These are phyloP conservation scores for Apostasia shenzhenica DNA, from an alignment of 106 monocot species.

Conservation along the genomic window DNA sequence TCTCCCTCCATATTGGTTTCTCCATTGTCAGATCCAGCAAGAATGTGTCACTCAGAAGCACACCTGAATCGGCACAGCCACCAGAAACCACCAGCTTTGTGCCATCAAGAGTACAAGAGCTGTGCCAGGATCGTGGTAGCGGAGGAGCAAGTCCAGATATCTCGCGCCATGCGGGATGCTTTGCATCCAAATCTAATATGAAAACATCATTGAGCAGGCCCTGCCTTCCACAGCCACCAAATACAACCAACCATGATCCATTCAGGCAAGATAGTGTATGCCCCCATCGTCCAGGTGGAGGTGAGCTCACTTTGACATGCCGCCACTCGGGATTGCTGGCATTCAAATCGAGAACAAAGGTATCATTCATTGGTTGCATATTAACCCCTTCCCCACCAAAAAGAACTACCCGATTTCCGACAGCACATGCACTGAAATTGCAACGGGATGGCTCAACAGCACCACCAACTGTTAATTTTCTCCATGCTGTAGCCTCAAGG, in stretches of 20 bases:
- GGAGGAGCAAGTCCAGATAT: conserved; percentile 75
- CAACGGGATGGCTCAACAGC: conserved; percentile 93
- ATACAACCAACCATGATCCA: conserved; percentile 88
- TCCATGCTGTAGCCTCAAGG: conserved; percentile 87
- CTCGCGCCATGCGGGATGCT: conserved; percentile 88
- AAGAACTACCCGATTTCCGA: conserved; percentile 85
- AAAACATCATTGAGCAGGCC: conserved; percentile 95
- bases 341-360: conserved; percentile 86
- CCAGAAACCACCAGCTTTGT: conserved; percentile 92
- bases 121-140: conserved; percentile 90
- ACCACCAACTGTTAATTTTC: conserved; percentile 77
- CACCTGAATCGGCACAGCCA: conserved; percentile 94
- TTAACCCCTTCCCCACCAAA: conserved; percentile 96
- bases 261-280: conserved; percentile 87
- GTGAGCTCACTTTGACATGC: conserved; percentile 78
- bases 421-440: conserved; percentile 97
- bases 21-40: conserved; percentile 87
- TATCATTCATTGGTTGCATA: conserved; percentile 99
- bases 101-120: conserved; percentile 90
- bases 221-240: conserved; percentile 86
- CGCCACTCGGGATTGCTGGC: conserved; percentile 85
- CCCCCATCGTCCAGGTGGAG: conserved; percentile 93
- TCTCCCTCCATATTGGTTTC: conserved; percentile 85
- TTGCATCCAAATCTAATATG: conserved; percentile 81
- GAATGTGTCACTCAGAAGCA: conserved; percentile 87